Evolutionary conservation across 2,329 filamentous ascomycete species (phyloP).

Genomic region (Aspergillus transmontanensis): DNA sequence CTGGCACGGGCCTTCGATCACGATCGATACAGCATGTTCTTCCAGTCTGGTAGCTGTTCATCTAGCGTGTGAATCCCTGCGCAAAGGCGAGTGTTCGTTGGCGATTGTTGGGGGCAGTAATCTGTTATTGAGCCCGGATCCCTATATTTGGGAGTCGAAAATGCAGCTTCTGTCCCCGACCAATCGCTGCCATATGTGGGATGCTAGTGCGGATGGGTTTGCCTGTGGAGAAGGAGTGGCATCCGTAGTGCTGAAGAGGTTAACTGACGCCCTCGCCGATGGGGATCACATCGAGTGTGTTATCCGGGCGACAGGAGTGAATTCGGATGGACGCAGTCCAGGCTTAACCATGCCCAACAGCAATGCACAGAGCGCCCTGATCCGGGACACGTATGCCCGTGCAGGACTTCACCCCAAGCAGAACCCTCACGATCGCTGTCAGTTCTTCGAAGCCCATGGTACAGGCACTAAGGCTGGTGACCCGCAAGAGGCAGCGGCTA

Average conservation of each 20-base stretch:
- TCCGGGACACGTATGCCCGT: conserved; percentile 35
- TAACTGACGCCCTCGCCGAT: conserved; percentile 49
- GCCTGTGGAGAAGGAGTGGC: conserved; percentile 54
- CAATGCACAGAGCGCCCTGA: conserved; percentile 38
- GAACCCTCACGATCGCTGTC: conserved; percentile 28
- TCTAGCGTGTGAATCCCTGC: not conserved
- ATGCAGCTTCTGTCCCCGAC: not conserved
- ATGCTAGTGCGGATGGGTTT: conserved; percentile 48
- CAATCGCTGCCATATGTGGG: not conserved
- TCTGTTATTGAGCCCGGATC: too few relatives aligned
- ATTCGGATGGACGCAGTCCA: conserved; percentile 30
- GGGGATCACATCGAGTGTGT: conserved; percentile 44
- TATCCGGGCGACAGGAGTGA: conserved; percentile 29
- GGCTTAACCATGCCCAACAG: conserved; percentile 30
- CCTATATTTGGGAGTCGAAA: too few relatives aligned
- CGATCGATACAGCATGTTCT: not conserved
- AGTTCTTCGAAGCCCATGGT: conserved; percentile 51
- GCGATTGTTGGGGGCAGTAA: too few relatives aligned
- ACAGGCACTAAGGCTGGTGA: not conserved
- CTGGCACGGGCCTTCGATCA: not conserved
- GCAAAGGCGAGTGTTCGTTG: not conserved
- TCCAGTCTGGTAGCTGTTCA: not conserved
- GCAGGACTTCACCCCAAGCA: not conserved
- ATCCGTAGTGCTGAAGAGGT: conserved; percentile 51
- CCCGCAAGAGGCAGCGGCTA: not conserved